Evolutionary conservation across 2,329 filamentous ascomycete genomes (phyloP), one percentile per base, ranked within the genome.

Genomic region (Alternaria triticina): DNA sequence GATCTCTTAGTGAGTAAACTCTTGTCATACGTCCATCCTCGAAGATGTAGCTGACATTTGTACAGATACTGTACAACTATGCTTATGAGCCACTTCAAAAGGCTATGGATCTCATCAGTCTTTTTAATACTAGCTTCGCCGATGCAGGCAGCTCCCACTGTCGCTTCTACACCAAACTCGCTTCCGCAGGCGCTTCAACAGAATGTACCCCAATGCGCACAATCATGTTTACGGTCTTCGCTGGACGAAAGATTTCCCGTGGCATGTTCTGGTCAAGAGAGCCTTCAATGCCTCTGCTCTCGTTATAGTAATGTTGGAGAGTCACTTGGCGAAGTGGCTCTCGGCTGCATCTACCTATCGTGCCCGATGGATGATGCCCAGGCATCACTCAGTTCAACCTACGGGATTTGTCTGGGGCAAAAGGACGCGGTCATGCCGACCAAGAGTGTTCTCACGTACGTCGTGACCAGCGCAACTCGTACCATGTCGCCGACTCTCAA

Each of bases 41-140:
- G 56, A 67, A 69, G 69, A 77, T 74, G 70, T 63, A 70, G 74
- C 74, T 78, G 65, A 79, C 69, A 30, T 43, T 58, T 62, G 62
- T 64, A 56, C 68, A 77, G 74, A 67, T 71, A 63, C 61, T 77
- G 77, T 79, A 79, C 72, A 69, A 77, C 67, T 80, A 80, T 80
- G 78, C 72, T 76, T 74, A 65, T 78, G 69, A 74, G 77, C 73
- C 76, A 74, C 73, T 67, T 73, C 59, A 74, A 73, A 74, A 74
- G 74, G 73, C 72, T 78, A 75, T 79, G 74, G 73, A 74, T 77
- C 61, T 68, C 76, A 68, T 74, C 73, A 70, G 73, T 75, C 70
- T 70, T 76, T 55, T 55, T 79, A 74, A 76, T 77, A 63, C 66
- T 71, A 70, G 74, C 77, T 62, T 72, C 69, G 64, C 73, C 76